Conservation (phyloP, 192 early-diverging fungal species). For the Backusella parvicylindrica region DNA sequence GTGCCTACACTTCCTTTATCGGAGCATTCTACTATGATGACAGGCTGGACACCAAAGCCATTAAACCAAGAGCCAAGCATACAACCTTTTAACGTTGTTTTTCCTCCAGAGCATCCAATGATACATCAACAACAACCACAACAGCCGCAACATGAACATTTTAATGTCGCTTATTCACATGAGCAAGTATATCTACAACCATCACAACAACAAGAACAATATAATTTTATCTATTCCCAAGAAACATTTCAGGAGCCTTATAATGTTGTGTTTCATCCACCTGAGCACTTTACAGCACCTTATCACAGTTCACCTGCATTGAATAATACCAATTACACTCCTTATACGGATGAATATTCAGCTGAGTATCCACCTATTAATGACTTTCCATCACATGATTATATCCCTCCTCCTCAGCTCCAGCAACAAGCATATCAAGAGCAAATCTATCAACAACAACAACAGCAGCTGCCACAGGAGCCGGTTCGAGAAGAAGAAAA, state of each 20-base stretch:
- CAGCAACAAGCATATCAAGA: neutral
- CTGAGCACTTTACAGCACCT: neutral
- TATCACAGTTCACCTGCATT: neutral
- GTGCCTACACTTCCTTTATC: neutral
- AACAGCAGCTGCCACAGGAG: neutral
- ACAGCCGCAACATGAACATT: neutral
- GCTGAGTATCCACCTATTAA: neutral
- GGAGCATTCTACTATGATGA: neutral
- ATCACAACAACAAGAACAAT: neutral
- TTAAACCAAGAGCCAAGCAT: neutral
- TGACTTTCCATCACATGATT: slow-evolving; percentile 3
- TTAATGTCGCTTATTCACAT: neutral
- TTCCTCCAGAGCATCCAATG: neutral
- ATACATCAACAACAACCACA: neutral
- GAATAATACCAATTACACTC: slow-evolving; percentile 1
- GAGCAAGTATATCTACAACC: neutral
- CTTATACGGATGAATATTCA: slow-evolving; percentile 1
- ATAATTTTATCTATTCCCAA: neutral
- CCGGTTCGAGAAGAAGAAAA: neutral
- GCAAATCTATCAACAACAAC: neutral
- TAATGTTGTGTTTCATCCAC: neutral
- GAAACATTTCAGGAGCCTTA: neutral
- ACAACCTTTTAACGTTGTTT: neutral
- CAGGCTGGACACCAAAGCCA: neutral
- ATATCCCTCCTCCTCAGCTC: neutral